A percentile compares a stretch with the other conserved stretches of the same genome.
Conservation (phyloP, 139 green algal genomes). For the Chlorella sp. region DNA sequence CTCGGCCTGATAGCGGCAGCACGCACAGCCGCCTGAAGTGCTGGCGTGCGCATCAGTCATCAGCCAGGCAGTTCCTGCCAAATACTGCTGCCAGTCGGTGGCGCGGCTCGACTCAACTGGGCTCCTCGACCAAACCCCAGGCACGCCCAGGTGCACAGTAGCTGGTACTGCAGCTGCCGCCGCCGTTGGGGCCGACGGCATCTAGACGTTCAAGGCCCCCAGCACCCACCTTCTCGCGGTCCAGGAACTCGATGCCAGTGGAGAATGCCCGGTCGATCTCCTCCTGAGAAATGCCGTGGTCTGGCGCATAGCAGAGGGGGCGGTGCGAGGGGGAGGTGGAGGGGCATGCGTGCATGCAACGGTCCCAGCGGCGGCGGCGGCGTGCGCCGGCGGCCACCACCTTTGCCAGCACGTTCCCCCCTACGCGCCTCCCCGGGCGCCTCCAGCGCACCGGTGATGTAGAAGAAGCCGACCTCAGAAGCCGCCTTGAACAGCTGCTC, state of each 20-base stretch:
- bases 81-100: too few species aligned
- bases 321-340: too few species aligned
- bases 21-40: too few species aligned
- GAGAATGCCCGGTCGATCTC: constrained; percentile 35
- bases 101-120: too few species aligned
- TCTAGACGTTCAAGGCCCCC: background rate
- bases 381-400: background rate
- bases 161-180: background rate
- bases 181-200: too few species aligned
- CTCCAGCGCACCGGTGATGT: constrained; percentile 16
- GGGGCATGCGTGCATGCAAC: background rate
- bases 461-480: constrained; percentile 38
- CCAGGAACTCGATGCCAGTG: constrained; percentile 26
- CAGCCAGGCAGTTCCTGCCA: too few species aligned
- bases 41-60: background rate
- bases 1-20: too few species aligned
- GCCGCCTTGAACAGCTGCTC: constrained; percentile 30
- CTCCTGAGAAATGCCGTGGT: constrained; percentile 46
- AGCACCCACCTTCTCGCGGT: constrained; percentile 1
- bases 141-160: too few species aligned
- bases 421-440: background rate
- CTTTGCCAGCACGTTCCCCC: too few species aligned
- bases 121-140: too few species aligned
- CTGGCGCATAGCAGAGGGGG: background rate
- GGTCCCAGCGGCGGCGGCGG: background rate